These are phyloP conservation scores for Euphorbia tirucalli DNA, from an alignment of 345 rosid species.

Conservation along the genomic window DNA sequence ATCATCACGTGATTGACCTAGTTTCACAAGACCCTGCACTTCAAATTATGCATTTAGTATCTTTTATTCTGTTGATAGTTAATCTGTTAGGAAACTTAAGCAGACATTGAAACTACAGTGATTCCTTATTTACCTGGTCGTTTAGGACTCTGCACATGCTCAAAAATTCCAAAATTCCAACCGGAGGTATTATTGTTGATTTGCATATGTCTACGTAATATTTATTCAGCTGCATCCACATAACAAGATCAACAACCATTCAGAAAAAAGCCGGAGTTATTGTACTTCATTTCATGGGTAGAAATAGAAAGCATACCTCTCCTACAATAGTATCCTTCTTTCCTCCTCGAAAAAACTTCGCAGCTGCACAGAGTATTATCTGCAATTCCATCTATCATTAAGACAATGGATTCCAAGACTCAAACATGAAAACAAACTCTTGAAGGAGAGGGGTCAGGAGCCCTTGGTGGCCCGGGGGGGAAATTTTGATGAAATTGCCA, in stretches of 20 bases:
- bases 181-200: conserved; percentile 62
- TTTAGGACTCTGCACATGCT: conserved; percentile 74
- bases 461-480: no score
- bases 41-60: neutral
- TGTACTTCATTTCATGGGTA: conserved; percentile 5
- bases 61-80: neutral
- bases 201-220: conserved; percentile 66
- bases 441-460: neutral
- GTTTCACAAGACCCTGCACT: conserved; percentile 68
- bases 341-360: conserved; percentile 67
- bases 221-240: conserved; percentile 63
- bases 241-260: conserved; percentile 8
- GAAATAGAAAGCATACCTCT: conserved; percentile 48
- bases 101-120: no score
- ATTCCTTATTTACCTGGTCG: conserved; percentile 67
- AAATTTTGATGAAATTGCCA: no score
- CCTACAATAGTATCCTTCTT: conserved; percentile 73
- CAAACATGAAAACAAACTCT: neutral
- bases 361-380: conserved; percentile 82
- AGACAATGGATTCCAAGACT: neutral
- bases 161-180: conserved; percentile 59
- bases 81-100: neutral
- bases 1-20: conserved; percentile 70
- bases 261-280: neutral
- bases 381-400: conserved; percentile 24